phyloP scores from a whole-genome alignment of 768 basidiomycete genomes.

The Amanita polypyramis region DNA sequence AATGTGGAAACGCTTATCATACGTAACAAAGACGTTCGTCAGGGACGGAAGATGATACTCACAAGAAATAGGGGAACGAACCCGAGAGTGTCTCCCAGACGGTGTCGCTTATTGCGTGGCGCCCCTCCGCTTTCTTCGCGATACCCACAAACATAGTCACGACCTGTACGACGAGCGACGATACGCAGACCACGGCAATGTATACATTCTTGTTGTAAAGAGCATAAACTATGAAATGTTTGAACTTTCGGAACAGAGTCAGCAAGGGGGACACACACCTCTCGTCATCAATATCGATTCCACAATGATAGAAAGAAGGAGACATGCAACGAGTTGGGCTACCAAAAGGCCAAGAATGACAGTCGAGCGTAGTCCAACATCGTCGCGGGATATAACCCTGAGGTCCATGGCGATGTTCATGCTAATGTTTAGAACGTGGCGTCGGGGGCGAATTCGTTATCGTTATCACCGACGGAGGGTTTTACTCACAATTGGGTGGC shows the following conservation, averaged over 20 bases:
- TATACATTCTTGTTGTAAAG: constrained; percentile 3
- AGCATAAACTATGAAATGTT: constrained; percentile 1
- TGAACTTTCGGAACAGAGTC: neutral
- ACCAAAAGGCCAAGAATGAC: neutral
- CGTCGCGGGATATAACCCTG: neutral
- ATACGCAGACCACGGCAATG: neutral
- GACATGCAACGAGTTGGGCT: neutral
- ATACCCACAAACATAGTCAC: neutral
- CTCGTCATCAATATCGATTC: constrained; percentile 3
- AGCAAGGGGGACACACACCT: neutral
- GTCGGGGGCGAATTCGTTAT: neutral
- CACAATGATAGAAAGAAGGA: neutral
- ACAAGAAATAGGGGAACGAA: constrained; percentile 6
- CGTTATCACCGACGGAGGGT: neutral
- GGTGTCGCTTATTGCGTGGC: neutral
- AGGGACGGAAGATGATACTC: neutral
- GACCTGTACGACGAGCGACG: neutral
- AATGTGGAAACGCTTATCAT: neutral
- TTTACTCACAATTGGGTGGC: neutral
- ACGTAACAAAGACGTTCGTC: neutral
- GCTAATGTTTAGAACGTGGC: neutral
- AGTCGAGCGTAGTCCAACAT: neutral
- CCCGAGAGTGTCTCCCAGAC: neutral
- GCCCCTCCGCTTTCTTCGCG: neutral
- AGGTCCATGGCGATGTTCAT: neutral